Base-by-base conservation (phyloP, 257 asterid genomes). In the Nicotiana tabacum region DNA sequence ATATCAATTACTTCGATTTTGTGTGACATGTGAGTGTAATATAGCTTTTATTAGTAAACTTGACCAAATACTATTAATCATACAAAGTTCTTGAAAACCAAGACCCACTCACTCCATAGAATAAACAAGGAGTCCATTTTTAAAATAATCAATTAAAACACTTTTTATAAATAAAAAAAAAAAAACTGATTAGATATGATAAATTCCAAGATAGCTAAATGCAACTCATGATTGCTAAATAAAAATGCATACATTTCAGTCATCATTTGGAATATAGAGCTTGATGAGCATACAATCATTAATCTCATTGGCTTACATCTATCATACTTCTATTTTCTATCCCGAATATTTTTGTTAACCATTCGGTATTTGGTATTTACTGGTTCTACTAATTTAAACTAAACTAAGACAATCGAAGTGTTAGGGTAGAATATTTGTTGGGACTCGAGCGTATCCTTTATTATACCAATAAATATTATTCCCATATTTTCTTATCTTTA, bases 191-290 rank as follows among this genome's bases (percentile, higher is more conserved):
- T 66, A 21, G n/a, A 66, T 27, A 15, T 66, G 9, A 37, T 10
- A 29, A 66, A 66, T 55, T 77, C 80, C 51, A 78, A 68, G 18
- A 10, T 61, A 9, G 83, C 85, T 76, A 69, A 62, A 70, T 80
- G 77, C 84, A 77, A 46, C 84, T 85, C 79, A 91, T 90, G 84
- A 91, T 91, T 87, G 84, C 87, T 87, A 87, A 89, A 86, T 33
- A 66, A 32, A 66, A 53, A 17, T 89, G 35, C 77, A 83, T 84
- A 83, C 83, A 89, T 82, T 84, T 79, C 88, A 83, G 88, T 81
- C 78, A 85, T 85, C 85, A 78, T 82, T 85, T 83, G 46, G 85
- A 66, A 29, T 30, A 61, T 16, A 80, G 8, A 77, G 81, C 55
- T 56, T 51, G 69, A 84, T 32, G 7, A 72, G 85, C 82, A 82